These are phyloP conservation scores for Tricholoma sp. DNA, from an alignment of 768 basidiomycete genomes.

Conservation along the genomic window DNA sequence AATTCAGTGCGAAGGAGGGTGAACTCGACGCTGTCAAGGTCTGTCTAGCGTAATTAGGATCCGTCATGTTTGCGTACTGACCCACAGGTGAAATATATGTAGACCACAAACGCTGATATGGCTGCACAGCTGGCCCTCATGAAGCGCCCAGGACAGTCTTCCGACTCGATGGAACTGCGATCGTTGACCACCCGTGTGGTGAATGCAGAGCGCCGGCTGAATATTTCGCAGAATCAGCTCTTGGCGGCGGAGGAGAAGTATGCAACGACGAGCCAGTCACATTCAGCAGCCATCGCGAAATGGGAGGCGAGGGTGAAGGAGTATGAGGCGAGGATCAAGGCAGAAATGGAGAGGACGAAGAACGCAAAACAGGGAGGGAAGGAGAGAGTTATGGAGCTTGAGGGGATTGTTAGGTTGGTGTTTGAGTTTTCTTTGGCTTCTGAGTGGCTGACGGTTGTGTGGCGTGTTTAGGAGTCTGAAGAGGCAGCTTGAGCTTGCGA, in stretches of 20 bases:
- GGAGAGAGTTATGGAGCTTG: constrained; percentile 71
- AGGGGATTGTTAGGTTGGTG: constrained; percentile 62
- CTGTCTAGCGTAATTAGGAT: constrained; percentile 7
- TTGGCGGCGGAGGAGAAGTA: constrained; percentile 81
- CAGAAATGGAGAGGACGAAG: constrained; percentile 89
- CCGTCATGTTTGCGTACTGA: background rate
- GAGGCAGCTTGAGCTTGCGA: constrained; percentile 73
- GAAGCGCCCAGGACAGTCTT: constrained; percentile 48
- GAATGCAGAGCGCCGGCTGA: constrained; percentile 85
- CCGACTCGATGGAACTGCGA: constrained; percentile 65
- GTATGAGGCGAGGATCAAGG: constrained; percentile 75
- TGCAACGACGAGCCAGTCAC: constrained; percentile 67
- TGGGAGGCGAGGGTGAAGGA: constrained; percentile 97
- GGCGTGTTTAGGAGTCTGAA: constrained; percentile 54
- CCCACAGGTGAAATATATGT: background rate
- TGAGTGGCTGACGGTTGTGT: constrained; percentile 2
- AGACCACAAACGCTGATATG: constrained; percentile 75
- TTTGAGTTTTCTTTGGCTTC: constrained; percentile 4
- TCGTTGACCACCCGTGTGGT: constrained; percentile 68
- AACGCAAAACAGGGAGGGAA: constrained; percentile 91
- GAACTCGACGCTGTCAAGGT: constrained; percentile 88
- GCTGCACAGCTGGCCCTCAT: constrained; percentile 59
- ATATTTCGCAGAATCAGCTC: constrained; percentile 80
- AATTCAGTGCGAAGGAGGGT: constrained; percentile 78
- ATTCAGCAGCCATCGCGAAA: constrained; percentile 67